Evolutionary conservation across 2,329 filamentous ascomycete genomes (phyloP).

Genomic region (Microascus cirrosus): DNA sequence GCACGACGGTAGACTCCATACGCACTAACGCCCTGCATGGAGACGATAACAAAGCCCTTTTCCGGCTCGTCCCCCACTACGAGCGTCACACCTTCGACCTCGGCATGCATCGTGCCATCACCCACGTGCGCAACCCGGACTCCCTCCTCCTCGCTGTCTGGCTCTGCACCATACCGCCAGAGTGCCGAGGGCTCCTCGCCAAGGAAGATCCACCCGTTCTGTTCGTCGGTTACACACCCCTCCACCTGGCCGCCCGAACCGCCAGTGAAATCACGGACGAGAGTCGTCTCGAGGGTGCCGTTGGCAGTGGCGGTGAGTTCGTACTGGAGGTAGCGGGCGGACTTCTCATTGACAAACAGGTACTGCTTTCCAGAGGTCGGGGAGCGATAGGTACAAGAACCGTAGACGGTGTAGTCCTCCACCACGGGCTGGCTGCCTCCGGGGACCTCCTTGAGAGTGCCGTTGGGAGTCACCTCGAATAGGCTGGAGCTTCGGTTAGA

Average conservation of each 20-base stretch:
- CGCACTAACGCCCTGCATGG: constrained; percentile 39
- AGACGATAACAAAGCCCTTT: constrained; percentile 38
- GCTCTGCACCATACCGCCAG: constrained; percentile 41
- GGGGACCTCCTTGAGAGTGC: constrained; percentile 26
- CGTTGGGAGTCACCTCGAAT: constrained; percentile 35
- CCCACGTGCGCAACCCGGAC: constrained; percentile 28
- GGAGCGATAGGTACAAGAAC: constrained; percentile 40
- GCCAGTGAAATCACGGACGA: constrained; percentile 38
- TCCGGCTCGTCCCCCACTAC: constrained; percentile 30
- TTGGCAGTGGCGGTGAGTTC: constrained; percentile 28
- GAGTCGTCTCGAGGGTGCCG: constrained; percentile 28
- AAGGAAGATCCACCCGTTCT: constrained; percentile 36
- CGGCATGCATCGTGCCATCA: constrained; percentile 34
- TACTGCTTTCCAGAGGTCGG: constrained; percentile 34
- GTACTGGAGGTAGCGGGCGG: constrained; percentile 41
- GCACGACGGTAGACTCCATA: constrained; percentile 39
- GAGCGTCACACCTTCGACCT: constrained; percentile 42
- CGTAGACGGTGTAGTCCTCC: constrained; percentile 34
- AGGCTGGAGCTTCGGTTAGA: constrained; percentile 33
- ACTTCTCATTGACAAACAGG: constrained; percentile 43
- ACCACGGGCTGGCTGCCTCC: constrained; percentile 35
- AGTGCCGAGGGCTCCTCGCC: constrained; percentile 40
- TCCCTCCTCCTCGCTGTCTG: constrained; percentile 23
- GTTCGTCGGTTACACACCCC: constrained; percentile 40
- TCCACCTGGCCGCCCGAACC: constrained; percentile 42